Base-by-base conservation (phyloP, 1,139 yeast genomes). In the Pichia kudriavzevii region DNA sequence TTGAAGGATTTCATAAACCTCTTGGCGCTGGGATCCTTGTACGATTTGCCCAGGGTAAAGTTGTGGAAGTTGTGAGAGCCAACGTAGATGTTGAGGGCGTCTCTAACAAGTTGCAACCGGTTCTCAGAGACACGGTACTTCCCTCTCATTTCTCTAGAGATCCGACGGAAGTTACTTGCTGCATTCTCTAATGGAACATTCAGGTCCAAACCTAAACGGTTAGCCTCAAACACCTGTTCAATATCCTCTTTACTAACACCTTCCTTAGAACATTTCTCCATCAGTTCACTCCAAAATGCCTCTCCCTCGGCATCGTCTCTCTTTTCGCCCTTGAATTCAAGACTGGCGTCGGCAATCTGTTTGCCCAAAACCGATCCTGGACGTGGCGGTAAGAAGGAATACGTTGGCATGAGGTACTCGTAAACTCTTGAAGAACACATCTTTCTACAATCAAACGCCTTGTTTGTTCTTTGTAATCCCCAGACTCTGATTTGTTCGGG, bases 31-130 rank as follows among this genome's bases (percentile, higher is more conserved):
- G 95, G 80, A 49, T 91, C 97, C 47, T 75, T 80, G 61, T 71
- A 85, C n/a, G 69, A 61, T 58, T 91, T 91, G 17, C 96, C 96
- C 38, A 85, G 62, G 0, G 98, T 93, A 61, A 83, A 91, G 58
- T 91, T 91, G 59, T 91, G 97, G 69, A 88, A 91, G 57, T 91
- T 91, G 59, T 91, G 95, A 25, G 87, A 77, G 11, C 97, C 97
- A 45, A 79, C 72, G 53, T 82, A 91, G 39, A 71, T 68, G 36
- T 72, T 63, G 72, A 91, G 73, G 4, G 88, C 81, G 12, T 69
- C 64, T 44, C 93, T 69, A 51, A 88, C 71, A 28, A 67, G 55
- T 6, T 68, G 68, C 23, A 91, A 66, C 41, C 88, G 72, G 32
- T 71, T 78, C 1, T 60, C 33, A 3, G 81, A 67, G 21, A 84